These are phyloP conservation scores for Cystofilobasidium bisporidii DNA, from an alignment of 768 basidiomycete species.

Conservation along the genomic window DNA sequence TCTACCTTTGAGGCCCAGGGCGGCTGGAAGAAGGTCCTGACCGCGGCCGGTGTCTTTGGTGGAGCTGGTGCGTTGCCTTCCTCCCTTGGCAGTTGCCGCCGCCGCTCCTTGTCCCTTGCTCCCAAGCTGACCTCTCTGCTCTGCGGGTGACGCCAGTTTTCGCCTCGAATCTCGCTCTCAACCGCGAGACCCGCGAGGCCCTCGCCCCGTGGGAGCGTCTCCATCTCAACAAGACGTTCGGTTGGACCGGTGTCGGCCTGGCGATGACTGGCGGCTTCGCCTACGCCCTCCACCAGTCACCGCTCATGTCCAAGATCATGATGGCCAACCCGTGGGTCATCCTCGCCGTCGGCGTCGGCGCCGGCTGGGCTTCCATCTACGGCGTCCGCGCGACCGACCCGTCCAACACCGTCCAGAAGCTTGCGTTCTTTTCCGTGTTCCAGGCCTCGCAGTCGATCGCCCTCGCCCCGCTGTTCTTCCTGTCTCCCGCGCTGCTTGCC, in stretches of 20 bases:
- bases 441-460: slow-evolving; percentile 78
- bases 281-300: slow-evolving; percentile 42
- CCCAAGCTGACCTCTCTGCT: too few species aligned
- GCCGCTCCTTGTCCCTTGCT: background rate
- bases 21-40: slow-evolving; percentile 21
- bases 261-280: slow-evolving; percentile 68
- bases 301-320: slow-evolving; percentile 61
- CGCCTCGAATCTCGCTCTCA: slow-evolving; percentile 46
- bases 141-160: background rate
- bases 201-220: slow-evolving; percentile 55
- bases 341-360: slow-evolving; percentile 63
- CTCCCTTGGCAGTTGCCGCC: too few species aligned
- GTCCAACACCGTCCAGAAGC: slow-evolving; percentile 11
- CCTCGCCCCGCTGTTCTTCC: slow-evolving; percentile 78
- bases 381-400: slow-evolving; percentile 1
- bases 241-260: slow-evolving; percentile 55
- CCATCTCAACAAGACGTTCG: slow-evolving; percentile 67
- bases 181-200: slow-evolving; percentile 66
- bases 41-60: background rate
- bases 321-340: slow-evolving; percentile 77
- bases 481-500: slow-evolving; percentile 71
- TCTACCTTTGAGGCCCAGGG: slow-evolving; percentile 13
- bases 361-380: slow-evolving; percentile 60
- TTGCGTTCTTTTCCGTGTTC: slow-evolving; percentile 47
- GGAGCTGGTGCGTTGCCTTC: background rate